Base-by-base conservation (phyloP, 2,329 filamentous ascomycete genomes). In the Zasmidium angulare region DNA sequence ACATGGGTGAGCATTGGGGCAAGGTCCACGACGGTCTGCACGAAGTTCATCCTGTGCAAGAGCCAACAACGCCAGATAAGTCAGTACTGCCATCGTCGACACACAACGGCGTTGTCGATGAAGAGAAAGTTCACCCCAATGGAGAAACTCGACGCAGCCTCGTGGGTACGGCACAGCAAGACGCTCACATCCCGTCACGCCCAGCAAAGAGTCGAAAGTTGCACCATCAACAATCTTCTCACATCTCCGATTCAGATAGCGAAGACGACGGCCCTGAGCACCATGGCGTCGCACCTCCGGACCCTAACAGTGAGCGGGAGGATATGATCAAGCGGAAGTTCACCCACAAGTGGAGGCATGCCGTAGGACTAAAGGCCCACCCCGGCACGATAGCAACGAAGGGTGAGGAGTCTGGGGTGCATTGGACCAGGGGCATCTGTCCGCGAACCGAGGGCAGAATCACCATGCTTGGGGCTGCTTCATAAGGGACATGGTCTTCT, bases 391-490 rank as follows among this genome's bases (percentile, higher is more conserved):
- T 83, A 17, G 81, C 90, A 60, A 47, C 31, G 58, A 79, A 86
- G 53, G 82, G 78, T 0, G 86, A 86, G 61, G 82, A 86, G 53
- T 86, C 89, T 29, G 77, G 77, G 40, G 81, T 83, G 1, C 82
- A 88, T 64, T 96, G 91, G 91, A 93, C 90, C 9, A 85, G 84
- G 63, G 88, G 90, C 1, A 93, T 96, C 72, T 85, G 88, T 56
- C 92, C 92, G 0, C 82, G 83, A 58, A 62, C 93, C 9, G 91
- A 96, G 72, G 91, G 90, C 1, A 83, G 91, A 50, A 96, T 96
- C 58, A 66, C 59, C 53, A 71, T 72, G 26, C 46, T 69, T 14
- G 63, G 63, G 26, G 55, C 21, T 20, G 50, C 53, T 14, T 46
- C 21, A 29, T 60, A 43, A 53, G 29, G n/a, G n/a, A n/a, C 23